Conservation (phyloP, 148 eudicot species). For the Arbutus unedo region DNA sequence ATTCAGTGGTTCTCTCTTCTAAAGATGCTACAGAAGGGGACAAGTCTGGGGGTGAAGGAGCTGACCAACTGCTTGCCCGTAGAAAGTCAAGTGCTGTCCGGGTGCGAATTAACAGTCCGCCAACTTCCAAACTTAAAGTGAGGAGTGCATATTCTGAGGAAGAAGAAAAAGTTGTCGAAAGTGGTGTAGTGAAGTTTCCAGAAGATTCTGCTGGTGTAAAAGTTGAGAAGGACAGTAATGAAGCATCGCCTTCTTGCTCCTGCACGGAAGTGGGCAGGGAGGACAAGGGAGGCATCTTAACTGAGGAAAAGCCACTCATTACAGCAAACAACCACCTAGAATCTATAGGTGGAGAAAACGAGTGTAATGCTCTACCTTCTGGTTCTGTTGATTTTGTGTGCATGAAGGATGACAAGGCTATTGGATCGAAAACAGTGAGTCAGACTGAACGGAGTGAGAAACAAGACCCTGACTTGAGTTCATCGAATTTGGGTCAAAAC, state of each 20-base stretch:
- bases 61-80: conserved; percentile 15
- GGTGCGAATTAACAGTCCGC: not conserved
- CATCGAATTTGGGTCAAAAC: conserved; percentile 6
- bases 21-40: conserved; percentile 17
- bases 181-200: not conserved
- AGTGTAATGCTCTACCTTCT: conserved; percentile 5
- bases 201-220: conserved; percentile 19
- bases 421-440: conserved; percentile 5
- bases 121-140: conserved; percentile 4
- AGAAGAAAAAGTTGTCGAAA: conserved; percentile 9
- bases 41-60: conserved; percentile 7
- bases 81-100: conserved; percentile 11
- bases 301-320: conserved; percentile 8
- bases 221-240: conserved; percentile 19
- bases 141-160: conserved; percentile 8
- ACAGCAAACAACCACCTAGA: conserved; percentile 9
- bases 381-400: conserved; percentile 16
- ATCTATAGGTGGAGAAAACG: conserved; percentile 13
- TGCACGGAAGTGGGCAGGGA: conserved; percentile 20
- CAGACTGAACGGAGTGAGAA: conserved; percentile 14
- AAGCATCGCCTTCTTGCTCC: conserved; percentile 27
- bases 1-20: conserved; percentile 15
- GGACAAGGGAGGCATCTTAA: conserved; percentile 14
- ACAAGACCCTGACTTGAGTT: conserved; percentile 8
- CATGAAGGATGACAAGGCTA: conserved; percentile 17